Evolutionary conservation across 2,329 filamentous ascomycete genomes (phyloP).

Genomic region (Fusarium incarnatum): DNA sequence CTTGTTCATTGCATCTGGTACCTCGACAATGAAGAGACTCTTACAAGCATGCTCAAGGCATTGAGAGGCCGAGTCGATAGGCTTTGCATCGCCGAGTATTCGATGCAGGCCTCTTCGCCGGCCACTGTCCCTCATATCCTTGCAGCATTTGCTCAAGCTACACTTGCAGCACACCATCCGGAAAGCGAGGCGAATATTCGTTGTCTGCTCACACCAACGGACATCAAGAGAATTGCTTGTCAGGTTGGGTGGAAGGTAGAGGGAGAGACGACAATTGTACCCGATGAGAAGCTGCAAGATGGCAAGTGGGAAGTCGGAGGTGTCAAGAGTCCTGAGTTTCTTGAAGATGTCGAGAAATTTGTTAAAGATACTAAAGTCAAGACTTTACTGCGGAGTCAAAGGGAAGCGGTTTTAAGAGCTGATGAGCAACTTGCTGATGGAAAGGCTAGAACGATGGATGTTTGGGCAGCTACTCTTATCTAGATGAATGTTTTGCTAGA

Average conservation of each 20-base stretch:
- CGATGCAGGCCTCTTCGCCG: constrained; percentile 13
- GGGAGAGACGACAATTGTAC: background rate
- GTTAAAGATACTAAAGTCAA: background rate
- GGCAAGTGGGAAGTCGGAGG: constrained; percentile 12
- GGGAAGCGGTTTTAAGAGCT: background rate
- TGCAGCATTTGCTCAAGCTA: constrained; percentile 7
- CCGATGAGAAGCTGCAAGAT: background rate
- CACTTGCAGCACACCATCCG: constrained; percentile 1
- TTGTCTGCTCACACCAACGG: background rate
- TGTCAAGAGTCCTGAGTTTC: background rate
- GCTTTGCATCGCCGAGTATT: constrained; percentile 14
- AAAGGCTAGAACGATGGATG: too few relatives aligned
- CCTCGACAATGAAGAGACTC: background rate
- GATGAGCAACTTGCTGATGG: background rate
- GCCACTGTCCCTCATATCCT: constrained; percentile 8
- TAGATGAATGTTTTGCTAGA: too few relatives aligned
- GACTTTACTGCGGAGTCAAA: background rate
- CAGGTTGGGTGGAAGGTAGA: background rate
- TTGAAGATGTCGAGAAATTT: background rate
- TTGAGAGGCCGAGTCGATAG: background rate
- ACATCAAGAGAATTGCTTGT: background rate
- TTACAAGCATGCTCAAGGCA: background rate
- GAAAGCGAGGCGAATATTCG: constrained; percentile 13
- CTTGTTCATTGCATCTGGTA: constrained; percentile 21
- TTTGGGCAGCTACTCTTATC: background rate